Percentiles rank a stretch among this genome's conserved stretches.
Evolutionary conservation across 1,284 basidiomycete genomes (phyloP).

Genomic region (Rugosomyces carneus): DNA sequence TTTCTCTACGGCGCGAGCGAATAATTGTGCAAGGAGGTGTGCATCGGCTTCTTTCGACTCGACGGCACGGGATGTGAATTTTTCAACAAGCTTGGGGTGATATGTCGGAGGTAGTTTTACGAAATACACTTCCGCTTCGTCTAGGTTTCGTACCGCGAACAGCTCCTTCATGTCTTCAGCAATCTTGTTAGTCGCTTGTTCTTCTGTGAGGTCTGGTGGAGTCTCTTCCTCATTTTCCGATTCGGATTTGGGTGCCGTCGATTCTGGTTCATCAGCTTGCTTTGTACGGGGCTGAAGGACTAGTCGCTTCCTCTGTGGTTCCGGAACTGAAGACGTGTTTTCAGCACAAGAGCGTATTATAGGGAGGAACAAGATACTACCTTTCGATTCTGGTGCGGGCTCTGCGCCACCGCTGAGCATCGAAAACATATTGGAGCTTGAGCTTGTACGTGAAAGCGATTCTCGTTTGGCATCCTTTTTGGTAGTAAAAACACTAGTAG

Average conservation of each 20-base stretch:
- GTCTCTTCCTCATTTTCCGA: constrained; percentile 49
- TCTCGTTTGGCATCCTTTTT: constrained; percentile 69
- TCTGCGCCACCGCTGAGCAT: constrained; percentile 57
- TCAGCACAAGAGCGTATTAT: not conserved
- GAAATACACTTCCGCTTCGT: constrained; percentile 86
- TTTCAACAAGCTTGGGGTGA: constrained; percentile 65
- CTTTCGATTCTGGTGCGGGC: constrained; percentile 44
- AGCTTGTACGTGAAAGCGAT: constrained; percentile 71
- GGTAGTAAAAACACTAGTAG: constrained; percentile 70
- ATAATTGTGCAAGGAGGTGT: constrained; percentile 66
- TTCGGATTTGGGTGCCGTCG: constrained; percentile 34
- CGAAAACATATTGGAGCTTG: constrained; percentile 85
- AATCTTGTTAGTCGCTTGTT: constrained; percentile 73
- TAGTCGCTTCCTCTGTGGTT: constrained; percentile 68
- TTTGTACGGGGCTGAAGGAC: constrained; percentile 51
- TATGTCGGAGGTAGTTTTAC: constrained; percentile 59
- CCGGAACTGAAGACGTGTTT: constrained; percentile 24
- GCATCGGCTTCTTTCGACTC: constrained; percentile 86
- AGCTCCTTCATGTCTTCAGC: constrained; percentile 75
- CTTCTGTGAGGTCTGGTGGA: constrained; percentile 56
- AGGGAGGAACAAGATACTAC: constrained; percentile 24
- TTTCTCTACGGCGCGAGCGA: constrained; percentile 51
- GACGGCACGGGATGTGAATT: constrained; percentile 64
- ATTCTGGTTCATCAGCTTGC: constrained; percentile 25
- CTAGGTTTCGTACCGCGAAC: constrained; percentile 70